Base-by-base conservation (phyloP, 2,329 filamentous ascomycete species). In the Thielaviopsis euricoi region DNA sequence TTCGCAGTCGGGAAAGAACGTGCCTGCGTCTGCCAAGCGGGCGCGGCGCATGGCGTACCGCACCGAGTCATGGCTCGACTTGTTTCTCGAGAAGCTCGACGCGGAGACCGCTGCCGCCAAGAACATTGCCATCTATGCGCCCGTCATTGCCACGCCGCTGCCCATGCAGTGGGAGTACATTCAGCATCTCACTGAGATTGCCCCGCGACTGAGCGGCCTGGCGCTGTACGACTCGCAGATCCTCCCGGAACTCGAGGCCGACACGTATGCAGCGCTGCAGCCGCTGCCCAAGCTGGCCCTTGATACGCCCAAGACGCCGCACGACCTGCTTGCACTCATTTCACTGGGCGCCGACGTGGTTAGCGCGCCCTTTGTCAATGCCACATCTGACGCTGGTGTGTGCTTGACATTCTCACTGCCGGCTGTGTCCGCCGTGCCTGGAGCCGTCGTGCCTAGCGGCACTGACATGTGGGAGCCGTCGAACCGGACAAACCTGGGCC, bases 1-100 rank as follows among this genome's bases (percentile, higher is more conserved):
- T 10, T 63, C 71, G 64, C 64, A 73, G 57, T 66, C 66, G 12
- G 72, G 70, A 72, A 74, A 57, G 62, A 74, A 69, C 3, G 78
- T 86, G 0, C 80, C 83, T 2, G 72, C 77, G 10, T 56, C 49
- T 5, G 25, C 33, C 21, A 95, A 94, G 70, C 79, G 90, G 52
- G 80, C 86, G 52, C 76, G 82, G 40, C 89, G 87, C 65, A 96
- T 95, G 83, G 84, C 82, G 23, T 89, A 93, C 66, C 78, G 91
- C 58, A 95, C 88, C 0, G 86, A 93, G 67, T 78, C 80, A 43
- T 97, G 89, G 88, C 74, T 91, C 19, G 78, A 81, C 23, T 79
- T 86, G 62, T 81, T 89, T 55, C 74, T 89, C 40, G 66, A 67
- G 21, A 62, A 66, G n/a, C 62, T 66, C 12, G 63, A 64, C 52